Percentiles rank a stretch among this genome's conserved stretches.
These are phyloP conservation scores for Penicillium taxi DNA, from an alignment of 495 filamentous ascomycete species.

Conservation along the genomic window DNA sequence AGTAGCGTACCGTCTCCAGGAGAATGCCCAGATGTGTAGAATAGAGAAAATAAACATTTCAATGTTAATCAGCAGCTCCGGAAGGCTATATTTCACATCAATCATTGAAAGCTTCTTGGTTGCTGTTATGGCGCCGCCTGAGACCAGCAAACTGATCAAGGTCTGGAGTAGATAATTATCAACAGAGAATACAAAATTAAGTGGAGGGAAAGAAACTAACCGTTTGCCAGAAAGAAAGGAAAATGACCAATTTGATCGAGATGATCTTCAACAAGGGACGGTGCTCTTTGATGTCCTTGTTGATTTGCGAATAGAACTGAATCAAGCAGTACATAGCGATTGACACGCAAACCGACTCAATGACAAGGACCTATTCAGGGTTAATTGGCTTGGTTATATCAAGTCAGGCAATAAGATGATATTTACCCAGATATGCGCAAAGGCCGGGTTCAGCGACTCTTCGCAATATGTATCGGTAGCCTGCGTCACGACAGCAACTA, in stretches of 20 bases:
- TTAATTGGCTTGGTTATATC: not conserved
- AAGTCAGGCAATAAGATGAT: conserved; percentile 49
- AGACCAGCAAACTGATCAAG: conserved; percentile 62
- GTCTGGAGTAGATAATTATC: conserved; percentile 30
- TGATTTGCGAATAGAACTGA: conserved; percentile 79
- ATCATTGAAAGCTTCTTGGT: conserved; percentile 54
- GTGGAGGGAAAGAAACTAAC: conserved; percentile 23
- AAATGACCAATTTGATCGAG: conserved; percentile 90
- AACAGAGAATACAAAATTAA: not conserved
- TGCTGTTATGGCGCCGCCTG: conserved; percentile 52
- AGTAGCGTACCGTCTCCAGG: conserved; percentile 58
- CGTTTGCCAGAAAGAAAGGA: conserved; percentile 89
- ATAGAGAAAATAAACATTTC: conserved; percentile 82
- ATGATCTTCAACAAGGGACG: conserved; percentile 74
- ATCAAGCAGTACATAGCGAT: conserved; percentile 91
- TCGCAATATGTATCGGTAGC: conserved; percentile 67
- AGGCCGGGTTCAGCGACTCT: conserved; percentile 64
- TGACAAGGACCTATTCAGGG: conserved; percentile 47
- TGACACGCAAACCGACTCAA: conserved; percentile 65
- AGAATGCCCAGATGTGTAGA: conserved; percentile 77
- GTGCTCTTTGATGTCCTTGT: conserved; percentile 57
- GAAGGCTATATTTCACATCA: conserved; percentile 76
- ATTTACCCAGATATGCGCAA: conserved; percentile 76
- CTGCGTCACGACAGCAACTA: conserved; percentile 68
- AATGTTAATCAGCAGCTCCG: conserved; percentile 68